These are phyloP conservation scores for Isabelozyma rhagii DNA, from an alignment of 805 yeast genomes.

Conservation along the genomic window DNA sequence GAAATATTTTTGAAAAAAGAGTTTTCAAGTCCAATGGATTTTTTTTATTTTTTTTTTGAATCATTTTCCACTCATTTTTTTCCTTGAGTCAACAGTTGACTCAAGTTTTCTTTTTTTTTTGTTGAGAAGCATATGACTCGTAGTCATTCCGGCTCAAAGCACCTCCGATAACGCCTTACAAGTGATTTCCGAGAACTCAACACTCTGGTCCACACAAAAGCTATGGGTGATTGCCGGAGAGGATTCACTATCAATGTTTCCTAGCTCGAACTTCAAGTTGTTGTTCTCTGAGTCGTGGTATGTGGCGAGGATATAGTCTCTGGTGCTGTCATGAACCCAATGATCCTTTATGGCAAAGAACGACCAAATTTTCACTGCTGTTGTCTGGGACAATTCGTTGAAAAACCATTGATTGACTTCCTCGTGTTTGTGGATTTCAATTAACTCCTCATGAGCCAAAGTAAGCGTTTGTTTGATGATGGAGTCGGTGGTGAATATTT, in stretches of 20 bases:
- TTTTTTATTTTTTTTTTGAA: not conserved
- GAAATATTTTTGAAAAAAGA: not conserved
- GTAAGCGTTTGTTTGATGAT: constrained; percentile 54
- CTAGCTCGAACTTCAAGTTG: constrained; percentile 26
- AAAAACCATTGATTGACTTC: constrained; percentile 50
- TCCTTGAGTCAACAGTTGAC: not conserved
- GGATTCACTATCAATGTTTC: constrained; percentile 23
- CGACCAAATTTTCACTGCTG: constrained; percentile 43
- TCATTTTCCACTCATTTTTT: not conserved
- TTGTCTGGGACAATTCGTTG: constrained; percentile 15
- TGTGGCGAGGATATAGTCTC: constrained; percentile 39
- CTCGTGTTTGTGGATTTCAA: constrained; percentile 45
- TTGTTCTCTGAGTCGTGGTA: constrained; percentile 25
- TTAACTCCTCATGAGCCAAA: constrained; percentile 61
- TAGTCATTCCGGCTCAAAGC: not conserved
- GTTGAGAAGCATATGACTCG: not conserved
- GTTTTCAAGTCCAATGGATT: not conserved
- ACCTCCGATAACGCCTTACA: constrained; percentile 9
- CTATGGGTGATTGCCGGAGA: constrained; percentile 47
- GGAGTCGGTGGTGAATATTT: constrained; percentile 37
- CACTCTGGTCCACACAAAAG: constrained; percentile 58
- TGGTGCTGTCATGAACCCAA: constrained; percentile 59
- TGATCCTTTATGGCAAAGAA: constrained; percentile 60
- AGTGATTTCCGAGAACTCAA: constrained; percentile 46
- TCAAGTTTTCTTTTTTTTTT: not conserved